These are phyloP conservation scores for Didymosphaeria variabile DNA, from an alignment of 2,329 filamentous ascomycete genomes.

Conservation along the genomic window DNA sequence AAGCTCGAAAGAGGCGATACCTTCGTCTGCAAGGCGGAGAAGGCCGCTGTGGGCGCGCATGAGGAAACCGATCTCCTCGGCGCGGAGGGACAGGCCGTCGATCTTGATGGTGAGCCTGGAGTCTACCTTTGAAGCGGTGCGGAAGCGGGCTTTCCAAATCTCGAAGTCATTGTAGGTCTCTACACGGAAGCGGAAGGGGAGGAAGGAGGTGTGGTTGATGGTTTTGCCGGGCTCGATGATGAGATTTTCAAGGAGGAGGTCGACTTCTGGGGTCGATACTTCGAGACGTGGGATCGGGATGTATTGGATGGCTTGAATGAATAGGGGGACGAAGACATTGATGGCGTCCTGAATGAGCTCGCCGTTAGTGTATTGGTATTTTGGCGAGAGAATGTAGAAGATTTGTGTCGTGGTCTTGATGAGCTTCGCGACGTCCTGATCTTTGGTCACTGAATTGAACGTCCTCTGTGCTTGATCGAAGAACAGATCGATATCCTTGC, in stretches of 20 bases:
- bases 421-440: conserved; percentile 76
- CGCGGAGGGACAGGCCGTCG: conserved; percentile 82
- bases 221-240: conserved; percentile 88
- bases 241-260: conserved; percentile 88
- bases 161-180: conserved; percentile 88
- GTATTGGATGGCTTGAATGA: conserved; percentile 82
- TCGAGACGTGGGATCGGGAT: conserved; percentile 92
- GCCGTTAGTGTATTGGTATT: conserved; percentile 69
- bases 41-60: conserved; percentile 80
- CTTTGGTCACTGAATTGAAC: conserved; percentile 72
- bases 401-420: conserved; percentile 73
- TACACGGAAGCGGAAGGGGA: conserved; percentile 83
- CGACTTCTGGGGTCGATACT: conserved; percentile 81
- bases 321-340: conserved; percentile 80
- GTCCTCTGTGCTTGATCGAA: conserved; percentile 74
- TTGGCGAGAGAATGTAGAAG: conserved; percentile 73
- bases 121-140: conserved; percentile 72
- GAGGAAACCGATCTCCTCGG: conserved; percentile 91
- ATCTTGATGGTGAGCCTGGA: conserved; percentile 81
- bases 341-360: conserved; percentile 79
- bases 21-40: conserved; percentile 79
- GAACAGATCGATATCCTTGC: conserved; percentile 76
- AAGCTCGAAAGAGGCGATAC: conserved; percentile 84
- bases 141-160: conserved; percentile 77
- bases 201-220: conserved; percentile 85